These are phyloP conservation scores for Schwanniomyces polymorphus DNA, from an alignment of 805 yeast genomes.

Conservation along the genomic window DNA sequence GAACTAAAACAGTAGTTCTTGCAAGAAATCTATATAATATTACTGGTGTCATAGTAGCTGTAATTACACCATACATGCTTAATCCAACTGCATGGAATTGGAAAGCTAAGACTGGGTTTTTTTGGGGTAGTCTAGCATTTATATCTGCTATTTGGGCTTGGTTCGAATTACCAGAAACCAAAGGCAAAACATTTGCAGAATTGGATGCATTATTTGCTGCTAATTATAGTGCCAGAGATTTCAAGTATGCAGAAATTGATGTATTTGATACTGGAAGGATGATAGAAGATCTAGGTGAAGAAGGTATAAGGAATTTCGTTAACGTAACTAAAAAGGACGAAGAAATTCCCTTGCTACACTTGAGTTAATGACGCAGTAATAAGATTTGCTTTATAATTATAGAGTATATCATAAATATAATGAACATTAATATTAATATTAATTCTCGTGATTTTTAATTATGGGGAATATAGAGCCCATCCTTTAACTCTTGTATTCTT, in stretches of 20 bases:
- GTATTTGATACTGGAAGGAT: slow-evolving; percentile 31
- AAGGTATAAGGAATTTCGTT: slow-evolving; percentile 22
- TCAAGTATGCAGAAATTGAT: slow-evolving; percentile 26
- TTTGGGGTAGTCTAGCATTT: slow-evolving; percentile 39
- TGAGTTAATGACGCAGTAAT: too few species aligned
- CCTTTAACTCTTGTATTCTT: too few species aligned
- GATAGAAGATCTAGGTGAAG: slow-evolving; percentile 27
- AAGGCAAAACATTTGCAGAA: slow-evolving; percentile 35
- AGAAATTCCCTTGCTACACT: not conserved
- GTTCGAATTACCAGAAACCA: slow-evolving; percentile 37
- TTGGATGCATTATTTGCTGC: slow-evolving; percentile 33
- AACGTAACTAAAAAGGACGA: not conserved
- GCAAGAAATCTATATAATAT: slow-evolving; percentile 31
- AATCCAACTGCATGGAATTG: slow-evolving; percentile 47
- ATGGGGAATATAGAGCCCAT: too few species aligned
- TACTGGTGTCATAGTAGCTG: slow-evolving; percentile 29
- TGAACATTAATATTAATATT: too few species aligned
- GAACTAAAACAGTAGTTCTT: slow-evolving; percentile 40
- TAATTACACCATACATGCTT: slow-evolving; percentile 49
- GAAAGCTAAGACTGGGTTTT: slow-evolving; percentile 50
- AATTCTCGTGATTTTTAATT: too few species aligned
- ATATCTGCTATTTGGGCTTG: slow-evolving; percentile 17
- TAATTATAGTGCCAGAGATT: slow-evolving; percentile 15
- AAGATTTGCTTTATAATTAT: too few species aligned
- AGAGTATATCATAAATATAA: too few species aligned